Percentiles rank a stretch among this genome's conserved stretches.
phyloP scores from a whole-genome alignment of 2,329 filamentous ascomycete genomes.

The Cercospora citrullina region DNA sequence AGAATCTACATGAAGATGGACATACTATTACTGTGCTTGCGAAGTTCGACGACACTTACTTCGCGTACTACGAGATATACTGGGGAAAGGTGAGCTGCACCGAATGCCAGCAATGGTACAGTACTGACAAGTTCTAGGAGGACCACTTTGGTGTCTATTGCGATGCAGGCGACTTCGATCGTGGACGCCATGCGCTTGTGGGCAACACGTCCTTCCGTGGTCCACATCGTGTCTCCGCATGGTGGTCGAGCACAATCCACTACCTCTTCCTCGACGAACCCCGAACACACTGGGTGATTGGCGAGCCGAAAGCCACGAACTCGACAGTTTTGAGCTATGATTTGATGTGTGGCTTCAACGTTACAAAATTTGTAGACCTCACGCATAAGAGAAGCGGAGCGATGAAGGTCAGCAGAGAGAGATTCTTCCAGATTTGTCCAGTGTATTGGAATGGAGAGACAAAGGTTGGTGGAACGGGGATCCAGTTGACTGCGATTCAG shows the following conservation, averaged over 20 bases:
- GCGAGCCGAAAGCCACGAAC: slow-evolving; percentile 72
- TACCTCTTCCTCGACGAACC: slow-evolving; percentile 62
- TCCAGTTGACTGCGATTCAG: slow-evolving; percentile 11
- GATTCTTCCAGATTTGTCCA: slow-evolving; percentile 50
- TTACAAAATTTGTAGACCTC: slow-evolving; percentile 54
- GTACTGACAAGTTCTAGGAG: slow-evolving; percentile 34
- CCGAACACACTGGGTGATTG: slow-evolving; percentile 57
- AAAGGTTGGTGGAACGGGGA: slow-evolving; percentile 23
- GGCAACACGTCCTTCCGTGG: slow-evolving; percentile 58
- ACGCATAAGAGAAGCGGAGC: slow-evolving; percentile 44
- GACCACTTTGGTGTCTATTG: slow-evolving; percentile 62
- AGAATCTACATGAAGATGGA: slow-evolving; percentile 66
- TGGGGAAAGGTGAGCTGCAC: slow-evolving; percentile 60
- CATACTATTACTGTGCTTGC: slow-evolving; percentile 71
- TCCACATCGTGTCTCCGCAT: slow-evolving; percentile 57
- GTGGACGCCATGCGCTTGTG: slow-evolving; percentile 61
- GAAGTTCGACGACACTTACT: slow-evolving; percentile 67
- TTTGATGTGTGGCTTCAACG: slow-evolving; percentile 68
- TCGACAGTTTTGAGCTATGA: slow-evolving; percentile 72
- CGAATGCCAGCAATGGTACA: background rate
- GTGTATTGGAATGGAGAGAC: slow-evolving; percentile 50
- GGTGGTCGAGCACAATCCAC: slow-evolving; percentile 60
- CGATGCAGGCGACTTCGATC: slow-evolving; percentile 57
- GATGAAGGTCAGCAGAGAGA: slow-evolving; percentile 41
- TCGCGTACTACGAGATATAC: slow-evolving; percentile 80